phyloP scores from a whole-genome alignment of 495 filamentous ascomycete species.

The Podospora pseudopauciseta region DNA sequence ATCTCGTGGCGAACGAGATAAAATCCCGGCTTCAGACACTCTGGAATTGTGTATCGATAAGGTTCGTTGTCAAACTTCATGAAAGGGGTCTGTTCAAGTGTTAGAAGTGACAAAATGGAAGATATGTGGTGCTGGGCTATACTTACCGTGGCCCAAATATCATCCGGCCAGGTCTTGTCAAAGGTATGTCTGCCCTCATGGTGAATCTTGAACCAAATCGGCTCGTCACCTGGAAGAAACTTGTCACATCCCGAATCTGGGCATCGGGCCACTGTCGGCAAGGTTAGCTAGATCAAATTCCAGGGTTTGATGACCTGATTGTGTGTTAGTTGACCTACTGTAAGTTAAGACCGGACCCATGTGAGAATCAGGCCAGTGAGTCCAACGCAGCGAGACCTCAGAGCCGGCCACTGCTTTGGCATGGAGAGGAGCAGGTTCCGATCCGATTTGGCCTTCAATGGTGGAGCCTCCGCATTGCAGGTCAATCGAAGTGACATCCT shows the following conservation, averaged over 20 bases:
- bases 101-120: background rate
- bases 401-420: slow-evolving; percentile 52
- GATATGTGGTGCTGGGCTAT: no score
- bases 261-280: slow-evolving; percentile 32
- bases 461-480: slow-evolving; percentile 44
- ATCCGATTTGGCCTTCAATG: slow-evolving; percentile 36
- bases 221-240: slow-evolving; percentile 15
- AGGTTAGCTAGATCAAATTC: background rate
- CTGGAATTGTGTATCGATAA: slow-evolving; percentile 60
- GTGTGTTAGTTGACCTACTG: background rate
- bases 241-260: slow-evolving; percentile 24
- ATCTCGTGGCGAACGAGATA: slow-evolving; percentile 72
- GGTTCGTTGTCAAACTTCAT: slow-evolving; percentile 55
- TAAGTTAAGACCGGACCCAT: slow-evolving; percentile 59
- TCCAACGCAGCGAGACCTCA: slow-evolving; percentile 58
- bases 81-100: slow-evolving; percentile 31
- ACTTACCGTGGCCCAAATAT: slow-evolving; percentile 17
- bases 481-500: slow-evolving; percentile 43
- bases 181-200: slow-evolving; percentile 52
- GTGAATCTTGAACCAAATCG: slow-evolving; percentile 61
- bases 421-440: slow-evolving; percentile 50
- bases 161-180: slow-evolving; percentile 36
- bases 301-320: no score
- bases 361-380: slow-evolving; percentile 54
- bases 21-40: slow-evolving; percentile 53